Conservation (phyloP, 2,329 filamentous ascomycete genomes). For the Gliomastix tumulicola region DNA sequence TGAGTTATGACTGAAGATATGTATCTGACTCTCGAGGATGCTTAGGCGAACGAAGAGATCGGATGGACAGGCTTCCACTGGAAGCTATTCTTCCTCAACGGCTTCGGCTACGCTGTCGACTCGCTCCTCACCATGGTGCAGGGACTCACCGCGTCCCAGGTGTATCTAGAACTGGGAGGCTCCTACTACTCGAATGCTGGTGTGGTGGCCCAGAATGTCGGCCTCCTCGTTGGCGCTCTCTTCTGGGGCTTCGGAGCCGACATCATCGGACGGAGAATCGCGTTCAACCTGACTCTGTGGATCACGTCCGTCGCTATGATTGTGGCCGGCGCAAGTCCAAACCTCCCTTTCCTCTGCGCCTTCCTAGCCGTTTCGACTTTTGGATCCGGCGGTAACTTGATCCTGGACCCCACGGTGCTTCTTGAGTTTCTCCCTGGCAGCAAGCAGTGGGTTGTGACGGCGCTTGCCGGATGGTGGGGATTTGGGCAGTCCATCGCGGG, state of each 20-base stretch:
- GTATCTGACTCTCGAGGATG: no score
- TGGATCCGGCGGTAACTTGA: constrained; percentile 56
- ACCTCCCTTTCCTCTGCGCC: constrained; percentile 51
- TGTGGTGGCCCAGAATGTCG: constrained; percentile 34
- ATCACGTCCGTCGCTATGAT: constrained; percentile 52
- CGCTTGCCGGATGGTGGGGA: constrained; percentile 36
- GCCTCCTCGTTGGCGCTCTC: constrained; percentile 41
- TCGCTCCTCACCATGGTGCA: constrained; percentile 49
- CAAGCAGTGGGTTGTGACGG: constrained; percentile 57
- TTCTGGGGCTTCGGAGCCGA: constrained; percentile 61
- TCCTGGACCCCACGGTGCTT: constrained; percentile 50
- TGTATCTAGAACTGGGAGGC: constrained; percentile 34
- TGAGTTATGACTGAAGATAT: no score
- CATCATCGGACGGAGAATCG: constrained; percentile 54
- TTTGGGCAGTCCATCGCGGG: constrained; percentile 29
- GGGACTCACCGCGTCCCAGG: constrained; percentile 47
- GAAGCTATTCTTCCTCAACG: constrained; percentile 53
- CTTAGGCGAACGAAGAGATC: background rate
- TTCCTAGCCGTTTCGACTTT: constrained; percentile 54
- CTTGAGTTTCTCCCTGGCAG: constrained; percentile 37
- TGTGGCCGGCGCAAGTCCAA: constrained; percentile 53
- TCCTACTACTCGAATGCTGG: background rate
- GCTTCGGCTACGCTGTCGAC: constrained; percentile 54
- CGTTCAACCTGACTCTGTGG: constrained; percentile 57
- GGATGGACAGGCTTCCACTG: constrained; percentile 26